A percentile compares a stretch with the other conserved stretches of the same genome.
phyloP scores from a whole-genome alignment of 108 stramenopile species.

The Nitzschia palea region DNA sequence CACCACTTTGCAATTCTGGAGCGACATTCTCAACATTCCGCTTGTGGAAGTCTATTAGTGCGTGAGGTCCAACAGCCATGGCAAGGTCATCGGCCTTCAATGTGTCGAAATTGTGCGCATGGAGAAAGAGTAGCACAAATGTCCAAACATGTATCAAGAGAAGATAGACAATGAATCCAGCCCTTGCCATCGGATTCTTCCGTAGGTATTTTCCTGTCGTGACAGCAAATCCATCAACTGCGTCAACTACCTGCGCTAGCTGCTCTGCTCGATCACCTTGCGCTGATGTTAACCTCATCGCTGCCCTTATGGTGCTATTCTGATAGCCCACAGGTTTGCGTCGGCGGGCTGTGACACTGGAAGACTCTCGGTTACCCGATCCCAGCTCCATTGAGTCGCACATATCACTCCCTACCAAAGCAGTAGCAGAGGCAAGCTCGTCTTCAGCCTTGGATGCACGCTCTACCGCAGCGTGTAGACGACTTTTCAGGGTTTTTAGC shows the following conservation, averaged over 20 bases:
- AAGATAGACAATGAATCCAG: constrained; percentile 74
- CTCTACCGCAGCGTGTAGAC: constrained; percentile 57
- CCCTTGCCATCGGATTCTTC: constrained; percentile 67
- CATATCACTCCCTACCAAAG: background rate
- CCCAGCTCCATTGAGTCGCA: constrained; percentile 27
- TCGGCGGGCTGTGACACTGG: background rate
- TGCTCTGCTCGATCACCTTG: constrained; percentile 65
- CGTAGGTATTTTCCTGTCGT: constrained; percentile 71
- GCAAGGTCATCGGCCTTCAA: constrained; percentile 27
- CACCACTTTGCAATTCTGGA: background rate
- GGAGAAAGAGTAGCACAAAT: constrained; percentile 77
- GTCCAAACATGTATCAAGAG: constrained; percentile 79
- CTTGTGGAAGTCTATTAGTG: constrained; percentile 36
- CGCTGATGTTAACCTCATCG: constrained; percentile 60
- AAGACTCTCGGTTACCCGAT: background rate
- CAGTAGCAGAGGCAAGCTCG: constrained; percentile 22
- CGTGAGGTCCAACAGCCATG: constrained; percentile 37
- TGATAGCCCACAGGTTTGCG: constrained; percentile 21
- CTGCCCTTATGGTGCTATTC: constrained; percentile 65
- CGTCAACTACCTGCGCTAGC: constrained; percentile 68
- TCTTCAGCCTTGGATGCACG: constrained; percentile 66
- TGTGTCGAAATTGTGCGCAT: constrained; percentile 78
- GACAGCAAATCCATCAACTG: constrained; percentile 66
- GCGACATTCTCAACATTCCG: background rate
- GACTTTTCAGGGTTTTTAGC: constrained; percentile 60